Base-by-base conservation (phyloP, 768 basidiomycete species). In the Crepidotus variabilis region DNA sequence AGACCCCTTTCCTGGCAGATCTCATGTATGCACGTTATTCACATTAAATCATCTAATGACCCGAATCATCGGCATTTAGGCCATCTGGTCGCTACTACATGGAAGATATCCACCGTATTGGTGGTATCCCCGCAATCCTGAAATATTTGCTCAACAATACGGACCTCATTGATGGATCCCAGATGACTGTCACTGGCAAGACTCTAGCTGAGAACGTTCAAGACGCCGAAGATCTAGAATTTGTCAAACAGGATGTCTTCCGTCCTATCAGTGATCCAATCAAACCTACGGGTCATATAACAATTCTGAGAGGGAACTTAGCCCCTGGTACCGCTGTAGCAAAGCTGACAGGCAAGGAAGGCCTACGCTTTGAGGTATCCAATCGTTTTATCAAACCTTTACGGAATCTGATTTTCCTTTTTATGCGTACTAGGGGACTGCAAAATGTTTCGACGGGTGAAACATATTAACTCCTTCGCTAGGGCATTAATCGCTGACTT, bases 341-440 rank as follows among this genome's bases (percentile, higher is more conserved):
- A 14, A 98, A 98, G 72, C 75, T 97, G 59, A 96, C 94, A 6
- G 94, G 94, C 13, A 94, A 95, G 71, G 94, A 97, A 72, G 94
- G 94, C 4, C 70, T 84, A 51, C 78, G 73, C 20, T 97, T 97
- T 61, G 88, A 92, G 78, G 90, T 88, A 47, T 46, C 73, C 57
- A 50, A 43, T 45, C 2, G 47, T 36, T 28, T 43, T 47, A 36
- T 1, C 4, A 28, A 33, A 50, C 21, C 28, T 9, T 9, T 13
- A 36, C n/a, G 23, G 22, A 11, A n/a, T 13, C 53, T 24, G 13
- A 45, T 22, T 50, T 47, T 28, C 49, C 46, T 11, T 13, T 21
- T 13, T 60, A 9, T 24, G 28, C 36, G 39, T 43, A n/a, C n/a
- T n/a, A 90, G 84, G 91, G 91, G 51, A 69, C 75, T 21, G 91